Percentiles rank a stretch among this genome's conserved stretches.
Conservation (phyloP, 208 protist species). For the Novymonas esmeraldas region DNA sequence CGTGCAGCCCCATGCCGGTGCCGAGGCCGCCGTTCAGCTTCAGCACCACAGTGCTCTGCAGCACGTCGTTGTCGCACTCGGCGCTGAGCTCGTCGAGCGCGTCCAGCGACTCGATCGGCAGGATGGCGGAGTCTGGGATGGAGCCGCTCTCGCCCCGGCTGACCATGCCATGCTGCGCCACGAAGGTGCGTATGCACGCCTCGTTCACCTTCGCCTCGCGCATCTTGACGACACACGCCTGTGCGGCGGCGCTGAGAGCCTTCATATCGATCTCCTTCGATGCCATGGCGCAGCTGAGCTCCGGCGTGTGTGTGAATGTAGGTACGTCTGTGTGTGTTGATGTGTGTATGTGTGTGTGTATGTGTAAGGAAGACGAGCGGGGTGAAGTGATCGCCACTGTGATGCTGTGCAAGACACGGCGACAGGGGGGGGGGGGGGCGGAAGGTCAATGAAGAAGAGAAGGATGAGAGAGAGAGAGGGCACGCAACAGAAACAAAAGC, state of each 20-base stretch:
- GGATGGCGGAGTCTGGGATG: slow-evolving; percentile 59
- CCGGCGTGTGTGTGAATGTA: too few relatives aligned
- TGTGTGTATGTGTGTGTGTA: too few relatives aligned
- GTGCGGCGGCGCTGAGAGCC: slow-evolving; percentile 40
- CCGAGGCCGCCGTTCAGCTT: slow-evolving; percentile 98
- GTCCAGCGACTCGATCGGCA: slow-evolving; percentile 45
- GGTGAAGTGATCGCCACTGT: too few relatives aligned
- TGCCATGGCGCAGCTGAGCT: too few relatives aligned
- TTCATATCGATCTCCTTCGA: slow-evolving; percentile 27
- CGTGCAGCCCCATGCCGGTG: slow-evolving; percentile 88
- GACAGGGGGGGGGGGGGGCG: not conserved
- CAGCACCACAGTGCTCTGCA: slow-evolving; percentile 93
- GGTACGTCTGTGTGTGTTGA: too few relatives aligned
- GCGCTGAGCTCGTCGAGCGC: slow-evolving; percentile 40
- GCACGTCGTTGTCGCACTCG: slow-evolving; percentile 31
- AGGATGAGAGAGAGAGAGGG: not conserved
- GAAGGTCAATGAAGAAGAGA: not conserved
- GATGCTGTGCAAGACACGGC: not conserved
- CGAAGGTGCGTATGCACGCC: slow-evolving; percentile 67
- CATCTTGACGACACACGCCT: slow-evolving; percentile 77
- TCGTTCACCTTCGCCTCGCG: slow-evolving; percentile 52
- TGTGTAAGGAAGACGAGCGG: too few relatives aligned
- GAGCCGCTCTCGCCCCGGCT: slow-evolving; percentile 44
- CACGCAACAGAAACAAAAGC: slow-evolving; percentile 14
- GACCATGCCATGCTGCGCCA: slow-evolving; percentile 60